Evolutionary conservation across 2,329 filamentous ascomycete genomes (phyloP).

Genomic region (Septoria linicola): DNA sequence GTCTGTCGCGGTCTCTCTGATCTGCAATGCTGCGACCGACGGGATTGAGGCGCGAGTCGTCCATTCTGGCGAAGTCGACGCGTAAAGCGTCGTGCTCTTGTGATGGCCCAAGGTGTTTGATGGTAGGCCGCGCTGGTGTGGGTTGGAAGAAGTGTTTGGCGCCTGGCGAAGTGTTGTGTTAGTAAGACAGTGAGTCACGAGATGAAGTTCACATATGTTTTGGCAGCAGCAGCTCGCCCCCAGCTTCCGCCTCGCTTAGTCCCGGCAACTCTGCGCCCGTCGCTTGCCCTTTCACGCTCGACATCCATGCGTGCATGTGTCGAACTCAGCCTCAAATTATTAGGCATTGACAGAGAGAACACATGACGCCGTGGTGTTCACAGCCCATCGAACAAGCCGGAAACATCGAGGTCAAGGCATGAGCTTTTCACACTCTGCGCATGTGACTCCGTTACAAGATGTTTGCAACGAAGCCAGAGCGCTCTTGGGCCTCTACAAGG

Average conservation of each 20-base stretch:
- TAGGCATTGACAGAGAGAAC: too few species aligned
- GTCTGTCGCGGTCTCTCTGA: conserved; percentile 23
- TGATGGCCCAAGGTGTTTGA: background rate
- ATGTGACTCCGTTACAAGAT: too few species aligned
- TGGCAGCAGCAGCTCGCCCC: background rate
- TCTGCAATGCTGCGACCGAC: conserved; percentile 22
- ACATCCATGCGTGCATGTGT: too few species aligned
- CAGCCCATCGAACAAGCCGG: too few species aligned
- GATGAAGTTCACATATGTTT: background rate
- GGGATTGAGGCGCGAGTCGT: conserved; percentile 31
- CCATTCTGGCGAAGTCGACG: conserved; percentile 28
- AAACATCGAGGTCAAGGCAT: too few species aligned
- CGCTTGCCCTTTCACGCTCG: too few species aligned
- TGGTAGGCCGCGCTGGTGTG: background rate
- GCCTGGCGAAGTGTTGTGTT: background rate
- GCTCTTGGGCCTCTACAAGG: too few species aligned
- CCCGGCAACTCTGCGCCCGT: too few species aligned
- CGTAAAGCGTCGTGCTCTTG: background rate
- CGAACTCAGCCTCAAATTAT: too few species aligned
- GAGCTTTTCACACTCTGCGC: too few species aligned
- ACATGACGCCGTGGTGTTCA: too few species aligned
- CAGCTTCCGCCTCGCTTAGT: background rate
- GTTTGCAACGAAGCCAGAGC: too few species aligned
- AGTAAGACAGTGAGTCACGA: background rate
- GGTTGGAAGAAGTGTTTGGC: background rate